Evolutionary conservation across 2,329 filamentous ascomycete genomes (phyloP).

Genomic region (Penicillium sumatraense): DNA sequence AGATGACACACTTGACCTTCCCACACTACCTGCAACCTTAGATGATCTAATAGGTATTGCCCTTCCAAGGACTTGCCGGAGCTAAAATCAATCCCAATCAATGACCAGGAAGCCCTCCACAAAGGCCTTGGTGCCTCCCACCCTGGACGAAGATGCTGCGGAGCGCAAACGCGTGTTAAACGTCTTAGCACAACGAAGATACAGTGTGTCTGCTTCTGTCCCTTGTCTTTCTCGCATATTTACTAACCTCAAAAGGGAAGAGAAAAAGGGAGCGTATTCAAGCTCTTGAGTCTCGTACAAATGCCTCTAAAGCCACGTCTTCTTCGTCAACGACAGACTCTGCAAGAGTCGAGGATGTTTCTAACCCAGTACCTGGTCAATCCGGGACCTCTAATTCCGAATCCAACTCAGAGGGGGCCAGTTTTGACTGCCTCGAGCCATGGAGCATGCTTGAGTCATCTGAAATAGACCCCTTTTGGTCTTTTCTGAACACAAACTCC

Average conservation of each 20-base stretch:
- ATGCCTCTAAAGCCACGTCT: neutral
- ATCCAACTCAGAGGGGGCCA: neutral
- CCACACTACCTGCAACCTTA: too few relatives aligned
- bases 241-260: slow-evolving; percentile 12
- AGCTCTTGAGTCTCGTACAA: slow-evolving; percentile 15
- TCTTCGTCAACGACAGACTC: neutral
- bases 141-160: slow-evolving; percentile 48
- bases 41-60: too few relatives aligned
- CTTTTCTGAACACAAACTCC: neutral
- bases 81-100: too few relatives aligned
- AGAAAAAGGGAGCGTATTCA: slow-evolving; percentile 22
- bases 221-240: neutral
- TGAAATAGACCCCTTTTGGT: neutral
- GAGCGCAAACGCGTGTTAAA: slow-evolving; percentile 61
- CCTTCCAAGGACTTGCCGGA: too few relatives aligned
- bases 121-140: slow-evolving; percentile 1
- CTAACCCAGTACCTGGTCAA: neutral
- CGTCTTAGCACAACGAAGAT: slow-evolving; percentile 60
- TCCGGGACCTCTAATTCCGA: neutral
- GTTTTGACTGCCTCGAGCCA: neutral
- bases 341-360: neutral
- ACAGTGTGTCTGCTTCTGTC: slow-evolving; percentile 42
- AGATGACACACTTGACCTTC: neutral
- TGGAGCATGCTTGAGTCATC: neutral
- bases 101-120: slow-evolving; percentile 5